These are phyloP conservation scores for Sequoia sempervirens DNA, from an alignment of 75 land plant species.

Conservation along the genomic window DNA sequence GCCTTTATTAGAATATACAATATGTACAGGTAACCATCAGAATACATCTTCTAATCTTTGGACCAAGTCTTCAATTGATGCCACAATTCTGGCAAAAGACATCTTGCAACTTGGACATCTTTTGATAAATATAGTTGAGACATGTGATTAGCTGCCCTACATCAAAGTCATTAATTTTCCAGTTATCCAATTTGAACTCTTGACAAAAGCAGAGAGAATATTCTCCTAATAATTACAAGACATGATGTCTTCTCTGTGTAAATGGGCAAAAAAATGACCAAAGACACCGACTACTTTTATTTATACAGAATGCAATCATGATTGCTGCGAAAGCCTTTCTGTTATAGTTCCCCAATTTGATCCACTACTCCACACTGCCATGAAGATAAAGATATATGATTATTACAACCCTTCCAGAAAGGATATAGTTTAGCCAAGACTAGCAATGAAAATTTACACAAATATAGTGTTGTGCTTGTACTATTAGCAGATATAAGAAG, in stretches of 20 bases:
- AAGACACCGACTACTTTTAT: background rate
- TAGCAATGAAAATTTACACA: background rate
- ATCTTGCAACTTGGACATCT: background rate
- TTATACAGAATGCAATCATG: background rate
- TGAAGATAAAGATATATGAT: background rate
- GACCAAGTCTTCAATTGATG: background rate
- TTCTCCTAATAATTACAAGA: background rate
- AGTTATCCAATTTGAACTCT: background rate
- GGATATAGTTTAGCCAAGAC: background rate
- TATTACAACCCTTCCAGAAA: background rate
- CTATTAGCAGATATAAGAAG: background rate
- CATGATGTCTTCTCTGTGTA: background rate
- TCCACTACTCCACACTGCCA: conserved; percentile 12
- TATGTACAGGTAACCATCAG: background rate
- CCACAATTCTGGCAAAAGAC: background rate
- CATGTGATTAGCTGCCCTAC: background rate
- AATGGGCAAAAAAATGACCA: background rate
- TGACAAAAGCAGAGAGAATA: background rate
- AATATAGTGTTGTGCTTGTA: background rate
- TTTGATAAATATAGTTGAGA: background rate
- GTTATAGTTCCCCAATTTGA: conserved; percentile 9
- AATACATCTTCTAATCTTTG: background rate
- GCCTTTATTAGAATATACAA: background rate
- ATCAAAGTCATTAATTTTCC: background rate
- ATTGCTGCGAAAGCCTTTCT: conserved; percentile 8